These are phyloP conservation scores for Aspergillus ustus DNA, from an alignment of 2,329 filamentous ascomycete genomes.

Conservation along the genomic window DNA sequence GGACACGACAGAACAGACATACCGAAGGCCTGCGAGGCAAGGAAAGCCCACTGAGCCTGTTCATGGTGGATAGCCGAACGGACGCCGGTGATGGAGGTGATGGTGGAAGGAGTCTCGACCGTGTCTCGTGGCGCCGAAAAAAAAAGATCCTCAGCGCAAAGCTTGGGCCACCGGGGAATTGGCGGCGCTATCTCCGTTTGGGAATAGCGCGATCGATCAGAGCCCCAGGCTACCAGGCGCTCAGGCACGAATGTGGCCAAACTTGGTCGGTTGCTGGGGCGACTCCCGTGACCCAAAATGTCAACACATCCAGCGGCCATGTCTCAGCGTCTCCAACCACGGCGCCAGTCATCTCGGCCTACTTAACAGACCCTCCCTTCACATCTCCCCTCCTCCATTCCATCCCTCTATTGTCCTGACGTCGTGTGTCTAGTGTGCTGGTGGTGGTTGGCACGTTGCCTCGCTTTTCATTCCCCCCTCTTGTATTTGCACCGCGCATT, in stretches of 20 bases:
- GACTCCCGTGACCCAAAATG: slow-evolving; percentile 35
- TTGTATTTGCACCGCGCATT: slow-evolving; percentile 20
- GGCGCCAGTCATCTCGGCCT: background rate
- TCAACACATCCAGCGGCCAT: slow-evolving; percentile 31
- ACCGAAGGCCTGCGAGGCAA: slow-evolving; percentile 34
- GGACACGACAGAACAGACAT: slow-evolving; percentile 40
- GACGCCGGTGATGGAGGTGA: background rate
- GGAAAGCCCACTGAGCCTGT: slow-evolving; percentile 33
- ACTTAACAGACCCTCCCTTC: slow-evolving; percentile 17
- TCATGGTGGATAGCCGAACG: slow-evolving; percentile 21
- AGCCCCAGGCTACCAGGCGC: slow-evolving; percentile 17
- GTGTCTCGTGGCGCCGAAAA: slow-evolving; percentile 7
- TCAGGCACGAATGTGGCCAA: slow-evolving; percentile 22
- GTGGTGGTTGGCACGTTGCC: slow-evolving; percentile 24
- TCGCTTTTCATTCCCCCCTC: slow-evolving; percentile 12
- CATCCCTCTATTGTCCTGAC: slow-evolving; percentile 18
- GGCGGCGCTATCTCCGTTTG: slow-evolving; percentile 12
- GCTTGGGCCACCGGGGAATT: slow-evolving; percentile 20
- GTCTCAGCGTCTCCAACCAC: slow-evolving; percentile 4
- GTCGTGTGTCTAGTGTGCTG: slow-evolving; percentile 19
- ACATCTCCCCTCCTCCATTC: slow-evolving; percentile 15
- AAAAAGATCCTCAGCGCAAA: slow-evolving; percentile 18
- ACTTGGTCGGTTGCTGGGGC: slow-evolving; percentile 35
- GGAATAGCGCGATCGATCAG: slow-evolving; percentile 24
- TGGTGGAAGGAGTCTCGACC: slow-evolving; percentile 3